Conservation (phyloP, 352 stramenopile species). For the Pythium pyrilobum region DNA sequence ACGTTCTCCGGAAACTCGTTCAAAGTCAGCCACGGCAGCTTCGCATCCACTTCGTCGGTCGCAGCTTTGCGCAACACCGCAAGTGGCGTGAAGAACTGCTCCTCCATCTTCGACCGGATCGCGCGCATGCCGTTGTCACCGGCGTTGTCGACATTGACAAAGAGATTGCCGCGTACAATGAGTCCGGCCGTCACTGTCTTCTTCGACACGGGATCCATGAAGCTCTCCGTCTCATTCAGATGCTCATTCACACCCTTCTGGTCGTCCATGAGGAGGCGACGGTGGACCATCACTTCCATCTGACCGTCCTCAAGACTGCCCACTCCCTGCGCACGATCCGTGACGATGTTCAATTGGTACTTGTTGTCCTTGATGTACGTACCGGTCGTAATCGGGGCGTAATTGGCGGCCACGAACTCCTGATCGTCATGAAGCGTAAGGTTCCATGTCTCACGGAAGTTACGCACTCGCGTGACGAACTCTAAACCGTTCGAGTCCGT, state of each 20-base stretch:
- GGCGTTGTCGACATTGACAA: conserved; percentile 55
- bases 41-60: conserved; percentile 29
- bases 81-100: conserved; percentile 63
- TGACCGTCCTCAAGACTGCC: conserved; percentile 87
- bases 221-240: conserved; percentile 91
- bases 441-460: conserved; percentile 88
- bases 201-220: conserved; percentile 54
- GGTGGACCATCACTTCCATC: conserved; percentile 98
- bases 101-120: conserved; percentile 61
- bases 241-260: conserved; percentile 89
- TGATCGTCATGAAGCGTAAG: conserved; percentile 83
- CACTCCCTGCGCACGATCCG: conserved; percentile 91
- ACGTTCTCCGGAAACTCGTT: conserved; percentile 89
- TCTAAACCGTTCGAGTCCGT: conserved; percentile 96
- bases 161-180: conserved; percentile 60
- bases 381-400: conserved; percentile 95
- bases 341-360: conserved; percentile 83
- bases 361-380: conserved; percentile 91
- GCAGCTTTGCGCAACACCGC: conserved; percentile 42
- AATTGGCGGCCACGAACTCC: conserved; percentile 95
- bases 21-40: conserved; percentile 59
- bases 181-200: conserved; percentile 52
- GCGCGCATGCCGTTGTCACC: conserved; percentile 44
- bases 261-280: conserved; percentile 92
- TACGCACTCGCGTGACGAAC: conserved; percentile 88